Evolutionary conservation across 768 basidiomycete species (phyloP).

Genomic region (Asterophora lycoperdoides): DNA sequence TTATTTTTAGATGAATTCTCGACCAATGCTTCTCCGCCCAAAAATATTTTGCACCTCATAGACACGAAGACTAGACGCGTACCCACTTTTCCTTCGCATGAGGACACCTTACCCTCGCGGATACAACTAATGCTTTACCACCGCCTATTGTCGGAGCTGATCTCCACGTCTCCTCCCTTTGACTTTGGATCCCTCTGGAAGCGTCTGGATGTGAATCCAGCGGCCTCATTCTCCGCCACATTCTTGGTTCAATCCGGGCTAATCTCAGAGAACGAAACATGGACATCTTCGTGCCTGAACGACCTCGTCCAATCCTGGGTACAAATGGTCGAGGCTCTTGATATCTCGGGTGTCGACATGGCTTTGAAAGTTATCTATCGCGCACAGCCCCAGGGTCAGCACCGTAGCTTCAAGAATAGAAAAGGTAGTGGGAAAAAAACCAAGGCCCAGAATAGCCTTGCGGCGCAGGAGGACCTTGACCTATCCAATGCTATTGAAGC

Average conservation of each 20-base stretch:
- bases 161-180: slow-evolving; percentile 40
- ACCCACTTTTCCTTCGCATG: slow-evolving; percentile 47
- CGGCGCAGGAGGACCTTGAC: slow-evolving; percentile 35
- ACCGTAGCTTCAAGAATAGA: slow-evolving; percentile 16
- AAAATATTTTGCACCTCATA: slow-evolving; percentile 37
- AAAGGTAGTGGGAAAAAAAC: slow-evolving; percentile 11
- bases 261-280: slow-evolving; percentile 17
- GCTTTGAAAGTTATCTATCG: slow-evolving; percentile 52
- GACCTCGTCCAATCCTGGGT: slow-evolving; percentile 33
- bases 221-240: slow-evolving; percentile 39
- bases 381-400: slow-evolving; percentile 24
- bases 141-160: slow-evolving; percentile 53
- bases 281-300: slow-evolving; percentile 31
- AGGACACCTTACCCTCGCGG: slow-evolving; percentile 54
- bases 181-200: slow-evolving; percentile 55
- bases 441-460: not conserved
- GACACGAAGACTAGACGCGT: slow-evolving; percentile 70
- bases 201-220: slow-evolving; percentile 39
- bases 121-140: slow-evolving; percentile 79
- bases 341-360: slow-evolving; percentile 32
- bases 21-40: slow-evolving; percentile 1
- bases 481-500: slow-evolving; percentile 43
- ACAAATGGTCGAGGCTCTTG: slow-evolving; percentile 23
- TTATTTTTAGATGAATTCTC: not conserved
- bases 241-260: slow-evolving; percentile 45